Percentiles rank a stretch among this genome's conserved stretches.
These are phyloP conservation scores for Phytophthora sp. DNA, from an alignment of 352 stramenopile genomes.

Conservation along the genomic window DNA sequence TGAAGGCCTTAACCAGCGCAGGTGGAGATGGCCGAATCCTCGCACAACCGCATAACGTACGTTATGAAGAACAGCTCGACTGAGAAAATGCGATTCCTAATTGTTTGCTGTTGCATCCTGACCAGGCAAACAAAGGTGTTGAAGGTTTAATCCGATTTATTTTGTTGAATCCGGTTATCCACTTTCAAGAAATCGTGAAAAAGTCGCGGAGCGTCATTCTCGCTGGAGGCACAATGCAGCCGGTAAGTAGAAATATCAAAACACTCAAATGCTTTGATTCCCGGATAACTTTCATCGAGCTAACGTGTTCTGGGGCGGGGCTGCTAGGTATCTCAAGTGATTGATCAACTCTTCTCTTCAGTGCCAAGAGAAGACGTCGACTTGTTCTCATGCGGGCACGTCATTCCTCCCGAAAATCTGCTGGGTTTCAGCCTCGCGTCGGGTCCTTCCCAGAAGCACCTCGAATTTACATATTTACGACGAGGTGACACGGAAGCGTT, in stretches of 20 bases:
- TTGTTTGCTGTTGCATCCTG: conserved; percentile 15
- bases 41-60: conserved; percentile 65
- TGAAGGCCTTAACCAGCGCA: conserved; percentile 79
- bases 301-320: conserved; percentile 9
- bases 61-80: conserved; percentile 6
- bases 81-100: conserved; percentile 3
- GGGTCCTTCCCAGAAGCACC: conserved; percentile 86
- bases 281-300: background rate
- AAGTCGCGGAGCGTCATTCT: conserved; percentile 96
- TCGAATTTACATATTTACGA: conserved; percentile 95
- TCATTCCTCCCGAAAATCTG: conserved; percentile 95
- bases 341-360: conserved; percentile 92
- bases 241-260: conserved; percentile 48
- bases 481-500: conserved; percentile 77
- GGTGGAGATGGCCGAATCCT: conserved; percentile 77
- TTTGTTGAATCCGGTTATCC: conserved; percentile 93
- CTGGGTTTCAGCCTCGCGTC: conserved; percentile 70
- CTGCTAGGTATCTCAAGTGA: conserved; percentile 90
- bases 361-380: conserved; percentile 82
- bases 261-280: background rate
- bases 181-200: conserved; percentile 96
- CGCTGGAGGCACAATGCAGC: conserved; percentile 98
- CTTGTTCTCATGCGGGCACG: conserved; percentile 98
- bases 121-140: conserved; percentile 48
- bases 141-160: conserved; percentile 93